Percentiles rank a stretch among this genome's conserved stretches.
Conservation (phyloP, 106 monocot genomes). For the Phalaenopsis aphrodite region DNA sequence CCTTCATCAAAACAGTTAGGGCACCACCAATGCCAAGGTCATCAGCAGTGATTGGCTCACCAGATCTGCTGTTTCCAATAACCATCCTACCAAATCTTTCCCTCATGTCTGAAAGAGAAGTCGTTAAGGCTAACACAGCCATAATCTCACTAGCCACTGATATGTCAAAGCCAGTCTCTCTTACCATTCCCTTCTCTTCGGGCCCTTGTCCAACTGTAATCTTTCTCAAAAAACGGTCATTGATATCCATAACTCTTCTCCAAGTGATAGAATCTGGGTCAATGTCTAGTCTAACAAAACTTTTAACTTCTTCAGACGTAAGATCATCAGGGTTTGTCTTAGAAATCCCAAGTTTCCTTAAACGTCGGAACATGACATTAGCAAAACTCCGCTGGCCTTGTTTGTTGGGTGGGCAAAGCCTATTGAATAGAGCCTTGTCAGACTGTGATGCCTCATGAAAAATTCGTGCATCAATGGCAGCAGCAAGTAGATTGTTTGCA, state of each 20-base stretch:
- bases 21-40: constrained; percentile 96
- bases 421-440: constrained; percentile 89
- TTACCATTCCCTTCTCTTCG: constrained; percentile 82
- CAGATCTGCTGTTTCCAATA: constrained; percentile 76
- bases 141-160: constrained; percentile 96
- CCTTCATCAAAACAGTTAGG: constrained; percentile 94
- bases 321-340: constrained; percentile 77
- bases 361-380: constrained; percentile 69
- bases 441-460: constrained; percentile 94
- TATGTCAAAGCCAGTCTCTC: constrained; percentile 93
- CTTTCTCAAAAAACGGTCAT: constrained; percentile 87
- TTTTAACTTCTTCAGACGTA: constrained; percentile 78
- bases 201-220: constrained; percentile 93
- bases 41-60: constrained; percentile 87
- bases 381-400: constrained; percentile 78
- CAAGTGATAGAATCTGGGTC: constrained; percentile 88
- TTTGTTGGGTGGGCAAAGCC: constrained; percentile 86
- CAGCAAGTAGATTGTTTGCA: constrained; percentile 96
- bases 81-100: constrained; percentile 92
- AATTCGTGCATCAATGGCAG: constrained; percentile 84
- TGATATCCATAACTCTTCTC: constrained; percentile 97
- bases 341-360: constrained; percentile 81
- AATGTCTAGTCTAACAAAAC: constrained; percentile 86
- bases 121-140: constrained; percentile 93
- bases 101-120: constrained; percentile 90